Evolutionary conservation across 352 stramenopile genomes (phyloP).

Genomic region (Pythium coloratum): DNA sequence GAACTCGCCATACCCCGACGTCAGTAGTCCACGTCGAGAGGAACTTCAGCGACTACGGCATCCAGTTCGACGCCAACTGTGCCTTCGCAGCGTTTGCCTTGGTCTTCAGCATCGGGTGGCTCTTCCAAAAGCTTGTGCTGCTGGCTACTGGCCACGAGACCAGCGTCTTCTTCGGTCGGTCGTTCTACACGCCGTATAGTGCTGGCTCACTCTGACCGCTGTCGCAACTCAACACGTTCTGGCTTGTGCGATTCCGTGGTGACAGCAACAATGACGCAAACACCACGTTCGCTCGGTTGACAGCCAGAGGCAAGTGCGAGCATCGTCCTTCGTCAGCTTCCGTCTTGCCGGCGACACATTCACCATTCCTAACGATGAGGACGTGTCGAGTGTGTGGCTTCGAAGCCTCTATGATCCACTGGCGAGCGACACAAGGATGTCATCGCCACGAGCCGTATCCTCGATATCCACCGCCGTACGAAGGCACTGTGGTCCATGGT

Average conservation of each 20-base stretch:
- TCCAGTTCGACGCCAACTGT: conserved; percentile 18
- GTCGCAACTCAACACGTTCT: conserved; percentile 6
- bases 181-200: conserved; percentile 28
- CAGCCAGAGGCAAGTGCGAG: too few species aligned
- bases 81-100: not conserved
- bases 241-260: not conserved
- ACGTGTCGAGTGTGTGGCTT: conserved; percentile 16
- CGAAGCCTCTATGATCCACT: conserved; percentile 18
- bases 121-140: not conserved
- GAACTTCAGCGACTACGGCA: conserved; percentile 10
- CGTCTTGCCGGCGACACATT: not conserved
- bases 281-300: not conserved
- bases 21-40: not conserved
- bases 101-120: not conserved
- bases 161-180: conserved; percentile 10
- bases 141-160: conserved; percentile 1
- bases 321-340: not conserved
- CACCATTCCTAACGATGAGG: not conserved
- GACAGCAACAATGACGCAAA: not conserved
- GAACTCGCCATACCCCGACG: conserved; percentile 1
- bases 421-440: conserved; percentile 23
- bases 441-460: conserved; percentile 16
- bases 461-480: conserved; percentile 21
- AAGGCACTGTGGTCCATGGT: conserved; percentile 30
- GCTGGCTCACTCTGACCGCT: conserved; percentile 27